Conservation (phyloP, 2,329 filamentous ascomycete genomes). For the Paecilomyces niveus region DNA sequence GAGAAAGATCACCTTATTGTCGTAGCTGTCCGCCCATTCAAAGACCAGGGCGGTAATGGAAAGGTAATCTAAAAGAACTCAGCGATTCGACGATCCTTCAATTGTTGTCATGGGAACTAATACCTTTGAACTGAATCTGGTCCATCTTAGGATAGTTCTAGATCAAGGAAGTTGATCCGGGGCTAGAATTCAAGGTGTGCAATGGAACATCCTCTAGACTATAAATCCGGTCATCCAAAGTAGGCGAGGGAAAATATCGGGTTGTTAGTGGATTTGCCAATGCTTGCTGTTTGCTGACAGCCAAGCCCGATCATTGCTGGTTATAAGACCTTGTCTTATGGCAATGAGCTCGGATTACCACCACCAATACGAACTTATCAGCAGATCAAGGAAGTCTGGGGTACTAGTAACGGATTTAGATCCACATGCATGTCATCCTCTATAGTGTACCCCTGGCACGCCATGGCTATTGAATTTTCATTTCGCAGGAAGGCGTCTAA, state of each 20-base stretch:
- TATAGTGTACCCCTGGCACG: background rate
- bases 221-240: background rate
- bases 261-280: background rate
- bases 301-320: no score
- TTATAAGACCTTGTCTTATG: background rate
- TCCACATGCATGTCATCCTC: background rate
- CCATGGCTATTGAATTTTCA: background rate
- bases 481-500: background rate
- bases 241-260: background rate
- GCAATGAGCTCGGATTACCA: background rate
- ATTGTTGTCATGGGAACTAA: background rate
- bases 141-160: background rate
- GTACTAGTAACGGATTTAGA: background rate
- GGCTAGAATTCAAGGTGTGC: background rate
- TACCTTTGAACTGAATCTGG: background rate
- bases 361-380: background rate
- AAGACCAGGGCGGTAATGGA: background rate
- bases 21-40: background rate
- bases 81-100: background rate
- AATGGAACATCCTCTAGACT: background rate
- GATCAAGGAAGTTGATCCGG: background rate
- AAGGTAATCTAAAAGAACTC: background rate
- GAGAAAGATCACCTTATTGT: background rate
- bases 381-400: background rate
- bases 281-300: background rate